Conservation (phyloP, 1,284 basidiomycete species). For the Microbotryum silenes-acaulis region DNA sequence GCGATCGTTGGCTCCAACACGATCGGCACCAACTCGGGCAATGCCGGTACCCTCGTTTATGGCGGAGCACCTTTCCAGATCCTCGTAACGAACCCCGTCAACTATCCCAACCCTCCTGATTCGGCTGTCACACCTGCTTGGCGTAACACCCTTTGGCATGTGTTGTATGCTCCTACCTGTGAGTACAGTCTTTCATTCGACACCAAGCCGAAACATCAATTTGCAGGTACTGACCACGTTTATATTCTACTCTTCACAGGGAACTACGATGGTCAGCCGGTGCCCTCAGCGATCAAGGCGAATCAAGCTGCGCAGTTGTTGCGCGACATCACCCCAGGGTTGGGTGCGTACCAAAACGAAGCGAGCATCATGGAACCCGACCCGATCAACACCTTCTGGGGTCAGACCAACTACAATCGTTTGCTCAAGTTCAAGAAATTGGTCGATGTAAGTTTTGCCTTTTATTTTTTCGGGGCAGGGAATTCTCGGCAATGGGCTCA, state of each 20-base stretch:
- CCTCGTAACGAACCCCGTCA: background rate
- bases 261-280: constrained; percentile 1
- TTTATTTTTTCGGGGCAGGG: no score
- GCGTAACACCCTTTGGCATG: constrained; percentile 2
- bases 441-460: background rate
- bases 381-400: background rate
- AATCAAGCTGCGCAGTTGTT: constrained; percentile 1
- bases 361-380: background rate
- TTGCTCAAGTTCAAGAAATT: background rate
- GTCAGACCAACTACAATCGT: background rate
- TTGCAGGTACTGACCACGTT: no score
- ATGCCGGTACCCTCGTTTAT: background rate
- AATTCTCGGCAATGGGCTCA: no score
- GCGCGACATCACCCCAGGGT: background rate
- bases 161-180: background rate
- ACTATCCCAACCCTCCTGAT: background rate
- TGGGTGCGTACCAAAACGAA: constrained; percentile 1
- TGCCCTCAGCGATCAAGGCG: background rate
- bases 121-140: background rate
- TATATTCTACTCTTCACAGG: no score
- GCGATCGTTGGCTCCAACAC: background rate
- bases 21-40: background rate
- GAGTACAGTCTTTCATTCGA: no score
- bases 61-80: background rate
- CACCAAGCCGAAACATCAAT: no score